phyloP scores from a whole-genome alignment of 2,329 filamentous ascomycete genomes.

The Incumbomyces delicatus region DNA sequence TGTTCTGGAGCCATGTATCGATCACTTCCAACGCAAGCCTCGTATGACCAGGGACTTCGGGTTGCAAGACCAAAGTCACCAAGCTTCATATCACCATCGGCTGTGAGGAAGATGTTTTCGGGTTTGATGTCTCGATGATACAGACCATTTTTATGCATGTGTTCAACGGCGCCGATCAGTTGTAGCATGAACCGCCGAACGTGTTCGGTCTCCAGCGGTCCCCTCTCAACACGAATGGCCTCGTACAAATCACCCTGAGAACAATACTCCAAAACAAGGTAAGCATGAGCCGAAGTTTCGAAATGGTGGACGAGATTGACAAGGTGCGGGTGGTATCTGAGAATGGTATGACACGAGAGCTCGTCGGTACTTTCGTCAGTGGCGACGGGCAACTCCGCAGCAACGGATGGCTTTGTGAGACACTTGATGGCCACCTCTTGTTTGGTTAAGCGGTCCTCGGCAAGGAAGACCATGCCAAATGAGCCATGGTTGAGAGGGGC shows the following conservation, averaged over 20 bases:
- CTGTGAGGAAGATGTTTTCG: constrained; percentile 93
- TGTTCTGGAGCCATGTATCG: constrained; percentile 99
- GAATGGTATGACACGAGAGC: constrained; percentile 62
- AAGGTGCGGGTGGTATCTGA: constrained; percentile 77
- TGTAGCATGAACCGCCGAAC: constrained; percentile 96
- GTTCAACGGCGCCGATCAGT: constrained; percentile 77
- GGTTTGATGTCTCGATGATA: constrained; percentile 99
- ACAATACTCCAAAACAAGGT: constrained; percentile 91
- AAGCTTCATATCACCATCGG: constrained; percentile 83
- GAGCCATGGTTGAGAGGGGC: constrained; percentile 96
- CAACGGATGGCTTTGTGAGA: constrained; percentile 60
- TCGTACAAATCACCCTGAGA: constrained; percentile 93
- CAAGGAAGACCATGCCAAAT: constrained; percentile 97
- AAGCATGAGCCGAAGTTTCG: constrained; percentile 81
- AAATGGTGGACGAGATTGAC: constrained; percentile 88
- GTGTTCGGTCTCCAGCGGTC: constrained; percentile 88
- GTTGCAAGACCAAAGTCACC: constrained; percentile 94
- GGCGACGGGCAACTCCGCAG: constrained; percentile 42
- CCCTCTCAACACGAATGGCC: constrained; percentile 79
- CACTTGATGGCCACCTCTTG: constrained; percentile 92
- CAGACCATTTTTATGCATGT: constrained; percentile 81
- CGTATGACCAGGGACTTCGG: constrained; percentile 78
- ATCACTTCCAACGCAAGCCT: constrained; percentile 90
- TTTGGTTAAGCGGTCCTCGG: constrained; percentile 65
- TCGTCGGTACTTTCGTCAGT: constrained; percentile 53